phyloP scores from a whole-genome alignment of 129 eudicot genomes.

The Scalesia atractyloides region DNA sequence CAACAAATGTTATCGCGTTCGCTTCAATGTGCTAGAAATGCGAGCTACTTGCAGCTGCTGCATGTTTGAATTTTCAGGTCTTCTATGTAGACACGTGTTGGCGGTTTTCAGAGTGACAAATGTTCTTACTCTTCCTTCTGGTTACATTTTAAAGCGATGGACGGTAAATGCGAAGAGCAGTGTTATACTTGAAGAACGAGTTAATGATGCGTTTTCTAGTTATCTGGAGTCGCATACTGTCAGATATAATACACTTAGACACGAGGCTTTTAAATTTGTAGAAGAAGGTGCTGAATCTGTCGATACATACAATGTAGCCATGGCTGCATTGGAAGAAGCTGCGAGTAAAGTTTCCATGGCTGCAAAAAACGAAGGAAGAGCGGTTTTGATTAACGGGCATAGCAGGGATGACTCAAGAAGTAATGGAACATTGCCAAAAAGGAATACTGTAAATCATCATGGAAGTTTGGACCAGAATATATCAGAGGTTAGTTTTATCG shows the following conservation, averaged over 20 bases:
- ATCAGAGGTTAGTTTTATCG: conserved; percentile 47
- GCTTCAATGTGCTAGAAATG: conserved; percentile 52
- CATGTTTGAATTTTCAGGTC: conserved; percentile 68
- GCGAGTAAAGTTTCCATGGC: conserved; percentile 47
- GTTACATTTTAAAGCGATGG: conserved; percentile 56
- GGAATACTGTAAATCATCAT: conserved; percentile 22
- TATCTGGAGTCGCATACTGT: conserved; percentile 52
- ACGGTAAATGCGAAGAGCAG: conserved; percentile 62
- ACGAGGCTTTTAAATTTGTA: conserved; percentile 55
- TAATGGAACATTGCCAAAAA: conserved; percentile 31
- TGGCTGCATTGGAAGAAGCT: conserved; percentile 61
- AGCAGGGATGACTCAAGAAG: conserved; percentile 34
- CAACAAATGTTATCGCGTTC: conserved; percentile 49
- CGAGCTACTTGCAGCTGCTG: conserved; percentile 65
- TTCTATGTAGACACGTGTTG: conserved; percentile 62
- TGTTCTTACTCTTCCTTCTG: conserved; percentile 62
- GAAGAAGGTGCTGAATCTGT: conserved; percentile 66
- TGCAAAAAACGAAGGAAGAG: conserved; percentile 44
- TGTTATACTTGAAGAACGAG: conserved; percentile 52
- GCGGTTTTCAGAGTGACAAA: conserved; percentile 71
- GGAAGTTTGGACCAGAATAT: conserved; percentile 34
- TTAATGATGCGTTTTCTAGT: conserved; percentile 35
- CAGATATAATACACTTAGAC: conserved; percentile 57
- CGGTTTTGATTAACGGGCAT: conserved; percentile 37
- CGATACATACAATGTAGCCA: conserved; percentile 50